Conservation (phyloP, 352 stramenopile genomes). For the Globisporangium splendens region DNA sequence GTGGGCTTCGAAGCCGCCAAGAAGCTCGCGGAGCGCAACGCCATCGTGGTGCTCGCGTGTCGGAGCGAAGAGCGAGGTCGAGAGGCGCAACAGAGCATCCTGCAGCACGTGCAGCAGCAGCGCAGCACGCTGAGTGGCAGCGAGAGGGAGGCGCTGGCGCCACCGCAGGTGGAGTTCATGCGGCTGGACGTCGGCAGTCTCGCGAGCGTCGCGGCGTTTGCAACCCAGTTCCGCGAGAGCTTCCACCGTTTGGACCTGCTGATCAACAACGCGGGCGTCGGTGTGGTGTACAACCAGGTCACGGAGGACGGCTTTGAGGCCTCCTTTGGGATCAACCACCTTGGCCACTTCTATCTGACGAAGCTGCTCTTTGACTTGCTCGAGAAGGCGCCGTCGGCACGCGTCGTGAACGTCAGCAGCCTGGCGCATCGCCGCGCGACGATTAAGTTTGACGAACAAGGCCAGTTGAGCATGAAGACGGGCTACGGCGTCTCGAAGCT, state of each 20-base stretch:
- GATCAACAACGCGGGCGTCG: conserved; percentile 31
- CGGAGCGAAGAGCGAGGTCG: conserved; percentile 38
- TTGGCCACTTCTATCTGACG: conserved; percentile 55
- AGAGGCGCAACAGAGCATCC: conserved; percentile 29
- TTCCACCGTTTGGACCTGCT: conserved; percentile 26
- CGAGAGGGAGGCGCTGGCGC: conserved; percentile 7
- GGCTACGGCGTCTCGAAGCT: conserved; percentile 52
- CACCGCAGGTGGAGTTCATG: conserved; percentile 17
- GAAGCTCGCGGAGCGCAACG: conserved; percentile 48
- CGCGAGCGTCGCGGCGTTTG: conserved; percentile 20
- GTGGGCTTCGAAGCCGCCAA: conserved; percentile 78
- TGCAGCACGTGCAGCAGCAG: conserved; percentile 2
- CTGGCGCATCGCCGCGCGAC: conserved; percentile 28
- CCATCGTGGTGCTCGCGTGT: conserved; percentile 76
- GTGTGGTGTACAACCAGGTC: conserved; percentile 4
- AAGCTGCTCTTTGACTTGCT: conserved; percentile 36
- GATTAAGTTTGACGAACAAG: conserved; percentile 21
- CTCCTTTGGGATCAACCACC: conserved; percentile 47
- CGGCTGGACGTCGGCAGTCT: conserved; percentile 20
- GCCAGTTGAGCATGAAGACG: conserved; percentile 18
- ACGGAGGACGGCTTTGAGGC: conserved; percentile 28
- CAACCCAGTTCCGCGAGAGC: conserved; percentile 12
- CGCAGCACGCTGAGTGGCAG: conserved; percentile 7
- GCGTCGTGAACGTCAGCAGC: conserved; percentile 43
- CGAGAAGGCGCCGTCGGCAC: conserved; percentile 12